Percentiles rank a stretch among this genome's conserved stretches.
Evolutionary conservation across 208 protist species (phyloP).

Genomic region (Leishmania arabica): DNA sequence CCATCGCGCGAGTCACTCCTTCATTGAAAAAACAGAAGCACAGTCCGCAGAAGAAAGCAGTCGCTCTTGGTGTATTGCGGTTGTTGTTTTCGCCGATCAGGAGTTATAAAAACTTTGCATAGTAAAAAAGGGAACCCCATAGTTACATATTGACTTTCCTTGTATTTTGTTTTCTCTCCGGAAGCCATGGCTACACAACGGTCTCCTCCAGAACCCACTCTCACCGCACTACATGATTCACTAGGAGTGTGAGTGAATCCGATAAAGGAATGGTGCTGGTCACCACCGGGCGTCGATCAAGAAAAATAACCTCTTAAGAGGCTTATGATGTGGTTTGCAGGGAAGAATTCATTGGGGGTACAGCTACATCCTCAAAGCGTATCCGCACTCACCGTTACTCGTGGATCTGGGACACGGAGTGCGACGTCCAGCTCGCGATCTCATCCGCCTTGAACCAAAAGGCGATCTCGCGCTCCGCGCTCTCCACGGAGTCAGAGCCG

Average conservation of each 20-base stretch:
- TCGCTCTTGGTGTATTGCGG: not conserved
- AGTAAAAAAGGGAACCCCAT: not conserved
- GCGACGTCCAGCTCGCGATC: slow-evolving; percentile 80
- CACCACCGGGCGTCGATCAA: not conserved
- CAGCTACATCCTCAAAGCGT: not conserved
- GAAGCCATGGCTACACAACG: not conserved
- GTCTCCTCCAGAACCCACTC: not conserved
- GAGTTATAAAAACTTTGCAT: not conserved
- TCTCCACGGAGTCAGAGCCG: slow-evolving; percentile 95
- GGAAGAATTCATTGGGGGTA: not conserved
- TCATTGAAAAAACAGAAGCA: not conserved
- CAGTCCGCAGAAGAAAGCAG: not conserved
- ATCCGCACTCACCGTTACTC: slow-evolving; percentile 40
- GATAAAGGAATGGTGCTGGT: not conserved
- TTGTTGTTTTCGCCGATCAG: not conserved
- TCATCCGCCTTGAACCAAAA: slow-evolving; percentile 97
- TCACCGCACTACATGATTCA: not conserved
- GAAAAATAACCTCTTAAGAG: slow-evolving; percentile 13
- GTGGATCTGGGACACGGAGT: slow-evolving; percentile 85
- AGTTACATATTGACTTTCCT: not conserved
- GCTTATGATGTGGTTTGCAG: not conserved
- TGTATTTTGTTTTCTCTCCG: not conserved
- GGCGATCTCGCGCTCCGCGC: slow-evolving; percentile 94
- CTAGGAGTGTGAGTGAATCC: not conserved
- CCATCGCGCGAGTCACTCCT: not conserved